These are phyloP conservation scores for Sporothrix protearum DNA, from an alignment of 2,329 filamentous ascomycete species.

Conservation along the genomic window DNA sequence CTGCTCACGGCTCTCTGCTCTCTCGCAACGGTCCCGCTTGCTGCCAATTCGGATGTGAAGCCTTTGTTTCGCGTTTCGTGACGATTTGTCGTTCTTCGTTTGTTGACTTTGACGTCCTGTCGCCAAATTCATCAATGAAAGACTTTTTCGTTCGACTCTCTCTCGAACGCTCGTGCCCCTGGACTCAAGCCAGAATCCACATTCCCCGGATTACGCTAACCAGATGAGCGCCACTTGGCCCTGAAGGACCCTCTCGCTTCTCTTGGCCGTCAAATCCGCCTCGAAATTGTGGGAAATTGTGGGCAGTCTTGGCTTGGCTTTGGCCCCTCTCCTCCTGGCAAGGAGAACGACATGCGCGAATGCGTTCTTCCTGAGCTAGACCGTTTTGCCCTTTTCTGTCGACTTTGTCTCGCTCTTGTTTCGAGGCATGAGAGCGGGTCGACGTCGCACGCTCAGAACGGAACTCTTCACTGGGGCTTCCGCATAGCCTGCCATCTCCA, in stretches of 20 bases:
- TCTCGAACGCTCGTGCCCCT: not conserved
- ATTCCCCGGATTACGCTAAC: constrained; percentile 23
- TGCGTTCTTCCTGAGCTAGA: not conserved
- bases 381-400: not conserved
- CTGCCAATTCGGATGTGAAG: not conserved
- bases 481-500: not conserved
- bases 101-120: not conserved
- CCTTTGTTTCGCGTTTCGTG: no score
- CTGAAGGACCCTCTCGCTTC: not conserved
- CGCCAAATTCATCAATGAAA: not conserved
- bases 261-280: not conserved
- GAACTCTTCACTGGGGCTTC: not conserved
- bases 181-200: constrained; percentile 10
- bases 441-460: not conserved
- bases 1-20: not conserved
- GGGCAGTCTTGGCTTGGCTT: constrained; percentile 6
- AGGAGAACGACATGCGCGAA: constrained; percentile 2
- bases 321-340: not conserved
- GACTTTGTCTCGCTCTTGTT: not conserved
- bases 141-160: not conserved
- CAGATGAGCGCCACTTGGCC: not conserved
- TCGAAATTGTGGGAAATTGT: constrained; percentile 1
- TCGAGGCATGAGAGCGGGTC: constrained; percentile 1
- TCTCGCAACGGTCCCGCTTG: not conserved
- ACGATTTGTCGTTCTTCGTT: not conserved